These are phyloP conservation scores for Penicillium daleae DNA, from an alignment of 495 filamentous ascomycete species.

Conservation along the genomic window DNA sequence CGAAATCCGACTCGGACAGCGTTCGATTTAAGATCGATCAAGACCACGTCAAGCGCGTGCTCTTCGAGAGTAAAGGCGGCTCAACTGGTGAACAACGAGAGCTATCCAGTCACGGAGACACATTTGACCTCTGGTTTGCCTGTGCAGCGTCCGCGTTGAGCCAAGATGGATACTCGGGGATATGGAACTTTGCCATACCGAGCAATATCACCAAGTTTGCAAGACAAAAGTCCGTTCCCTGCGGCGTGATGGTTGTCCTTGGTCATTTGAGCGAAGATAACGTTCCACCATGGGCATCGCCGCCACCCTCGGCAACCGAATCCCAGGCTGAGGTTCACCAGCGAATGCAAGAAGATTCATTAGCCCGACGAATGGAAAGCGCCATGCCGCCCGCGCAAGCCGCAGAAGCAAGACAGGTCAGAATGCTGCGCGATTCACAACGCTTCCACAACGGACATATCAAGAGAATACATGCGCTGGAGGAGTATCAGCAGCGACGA, in stretches of 20 bases:
- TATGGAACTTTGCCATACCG: constrained; percentile 3
- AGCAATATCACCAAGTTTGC: neutral
- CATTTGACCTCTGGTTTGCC: neutral
- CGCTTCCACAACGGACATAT: neutral
- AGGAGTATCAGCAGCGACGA: constrained; percentile 13
- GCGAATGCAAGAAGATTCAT: neutral
- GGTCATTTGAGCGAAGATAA: constrained; percentile 5
- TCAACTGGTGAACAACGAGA: neutral
- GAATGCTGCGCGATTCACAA: neutral
- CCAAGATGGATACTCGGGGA: neutral
- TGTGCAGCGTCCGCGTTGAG: neutral
- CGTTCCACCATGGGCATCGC: constrained; percentile 13
- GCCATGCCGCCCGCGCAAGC: neutral
- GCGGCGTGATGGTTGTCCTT: constrained; percentile 14
- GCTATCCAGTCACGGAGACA: neutral
- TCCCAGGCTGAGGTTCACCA: neutral
- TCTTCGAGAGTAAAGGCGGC: neutral
- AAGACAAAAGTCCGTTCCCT: constrained; percentile 9
- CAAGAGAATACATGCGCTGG: constrained; percentile 1
- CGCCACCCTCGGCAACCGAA: neutral
- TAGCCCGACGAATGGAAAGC: neutral
- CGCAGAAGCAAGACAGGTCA: neutral
- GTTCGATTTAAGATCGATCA: constrained; percentile 3
- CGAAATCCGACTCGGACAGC: neutral
- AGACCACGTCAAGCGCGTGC: neutral